Evolutionary conservation across 2,329 filamentous ascomycete species (phyloP).

Genomic region (Teratosphaeria nubilosa): DNA sequence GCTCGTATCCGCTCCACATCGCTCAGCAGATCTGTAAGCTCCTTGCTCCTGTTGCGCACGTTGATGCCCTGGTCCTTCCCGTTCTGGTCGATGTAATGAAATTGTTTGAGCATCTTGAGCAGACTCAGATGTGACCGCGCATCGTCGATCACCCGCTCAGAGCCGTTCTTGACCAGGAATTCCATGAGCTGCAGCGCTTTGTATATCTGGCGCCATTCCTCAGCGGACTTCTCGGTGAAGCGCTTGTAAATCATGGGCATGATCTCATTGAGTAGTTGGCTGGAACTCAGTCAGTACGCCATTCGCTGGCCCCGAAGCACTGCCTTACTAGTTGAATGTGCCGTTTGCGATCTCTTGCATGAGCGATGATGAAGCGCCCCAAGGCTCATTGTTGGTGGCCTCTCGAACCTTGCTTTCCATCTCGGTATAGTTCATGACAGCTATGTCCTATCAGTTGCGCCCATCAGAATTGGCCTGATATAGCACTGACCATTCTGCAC

Average conservation of each 20-base stretch:
- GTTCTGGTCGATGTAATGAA: conserved; percentile 91
- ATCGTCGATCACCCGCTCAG: conserved; percentile 93
- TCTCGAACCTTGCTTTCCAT: conserved; percentile 84
- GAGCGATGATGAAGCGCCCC: conserved; percentile 71
- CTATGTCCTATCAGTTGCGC: neutral
- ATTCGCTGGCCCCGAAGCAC: neutral
- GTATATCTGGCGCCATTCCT: conserved; percentile 99
- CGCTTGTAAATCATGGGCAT: conserved; percentile 99
- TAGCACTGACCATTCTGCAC: conserved; percentile 74
- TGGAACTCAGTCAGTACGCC: conserved; percentile 33
- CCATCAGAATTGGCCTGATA: neutral
- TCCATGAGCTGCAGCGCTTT: conserved; percentile 91
- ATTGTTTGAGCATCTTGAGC: conserved; percentile 95
- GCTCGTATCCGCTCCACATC: conserved; percentile 77
- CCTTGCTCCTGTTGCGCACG: conserved; percentile 91
- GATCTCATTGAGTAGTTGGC: conserved; percentile 94
- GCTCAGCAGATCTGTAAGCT: conserved; percentile 82
- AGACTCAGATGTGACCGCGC: conserved; percentile 89
- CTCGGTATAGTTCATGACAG: conserved; percentile 67
- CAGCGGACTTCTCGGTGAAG: conserved; percentile 94
- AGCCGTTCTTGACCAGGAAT: conserved; percentile 95
- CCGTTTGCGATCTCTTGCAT: conserved; percentile 99
- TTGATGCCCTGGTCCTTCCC: conserved; percentile 98
- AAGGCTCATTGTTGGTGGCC: conserved; percentile 97
- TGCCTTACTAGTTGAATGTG: conserved; percentile 88